phyloP scores from a whole-genome alignment of 495 filamentous ascomycete genomes.

The Podospora comata region DNA sequence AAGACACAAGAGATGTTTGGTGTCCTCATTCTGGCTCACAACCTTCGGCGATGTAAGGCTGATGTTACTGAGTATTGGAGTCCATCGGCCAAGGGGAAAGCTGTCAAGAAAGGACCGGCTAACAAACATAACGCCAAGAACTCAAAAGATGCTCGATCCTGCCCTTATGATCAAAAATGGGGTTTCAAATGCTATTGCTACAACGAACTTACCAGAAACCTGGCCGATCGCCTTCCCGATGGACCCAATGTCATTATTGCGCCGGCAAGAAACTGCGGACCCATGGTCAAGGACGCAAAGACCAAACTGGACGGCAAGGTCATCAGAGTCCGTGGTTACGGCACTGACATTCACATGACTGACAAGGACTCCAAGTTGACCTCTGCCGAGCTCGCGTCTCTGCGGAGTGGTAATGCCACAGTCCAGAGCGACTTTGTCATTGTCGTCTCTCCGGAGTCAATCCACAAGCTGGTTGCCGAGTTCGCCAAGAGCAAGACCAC shows the following conservation, averaged over 20 bases:
- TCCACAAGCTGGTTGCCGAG: slow-evolving; percentile 5
- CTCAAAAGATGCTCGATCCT: slow-evolving; percentile 1
- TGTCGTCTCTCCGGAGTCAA: slow-evolving; percentile 16
- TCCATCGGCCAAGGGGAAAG: not conserved
- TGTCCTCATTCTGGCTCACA: slow-evolving; percentile 17
- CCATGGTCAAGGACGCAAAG: slow-evolving; percentile 24
- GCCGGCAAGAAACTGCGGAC: slow-evolving; percentile 17
- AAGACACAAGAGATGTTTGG: slow-evolving; percentile 34
- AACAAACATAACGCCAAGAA: slow-evolving; percentile 15
- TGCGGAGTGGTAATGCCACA: slow-evolving; percentile 8
- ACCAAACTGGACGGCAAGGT: slow-evolving; percentile 25
- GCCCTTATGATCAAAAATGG: slow-evolving; percentile 22
- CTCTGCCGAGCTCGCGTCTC: not conserved
- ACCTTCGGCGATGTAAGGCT: slow-evolving; percentile 18
- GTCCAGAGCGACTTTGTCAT: slow-evolving; percentile 23
- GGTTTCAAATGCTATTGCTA: slow-evolving; percentile 31
- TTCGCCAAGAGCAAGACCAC: slow-evolving; percentile 12
- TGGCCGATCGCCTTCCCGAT: slow-evolving; percentile 26
- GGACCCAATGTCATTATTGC: slow-evolving; percentile 27
- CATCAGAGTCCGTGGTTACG: slow-evolving; percentile 20
- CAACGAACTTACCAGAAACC: slow-evolving; percentile 14
- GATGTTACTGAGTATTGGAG: slow-evolving; percentile 21
- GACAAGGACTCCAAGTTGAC: slow-evolving; percentile 23
- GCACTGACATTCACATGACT: slow-evolving; percentile 2
- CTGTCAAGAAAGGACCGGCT: not conserved